These are phyloP conservation scores for Pseudocercospora eumusae DNA, from an alignment of 2,329 filamentous ascomycete species.

Conservation along the genomic window DNA sequence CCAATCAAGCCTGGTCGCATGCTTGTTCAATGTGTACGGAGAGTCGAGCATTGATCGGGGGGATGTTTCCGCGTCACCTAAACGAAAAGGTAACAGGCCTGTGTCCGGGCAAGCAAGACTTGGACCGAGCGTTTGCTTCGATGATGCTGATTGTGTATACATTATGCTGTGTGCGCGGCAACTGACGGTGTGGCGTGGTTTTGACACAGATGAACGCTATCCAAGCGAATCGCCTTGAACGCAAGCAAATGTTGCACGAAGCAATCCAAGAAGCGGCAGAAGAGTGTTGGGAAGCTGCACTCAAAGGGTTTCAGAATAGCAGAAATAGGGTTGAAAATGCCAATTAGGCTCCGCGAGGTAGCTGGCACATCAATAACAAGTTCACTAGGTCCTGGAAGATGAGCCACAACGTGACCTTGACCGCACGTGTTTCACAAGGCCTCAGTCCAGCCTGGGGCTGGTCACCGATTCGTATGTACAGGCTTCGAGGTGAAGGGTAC, in stretches of 20 bases:
- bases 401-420: background rate
- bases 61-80: background rate
- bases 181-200: background rate
- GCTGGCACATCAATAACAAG: background rate
- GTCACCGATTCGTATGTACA: background rate
- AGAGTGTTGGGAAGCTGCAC: background rate
- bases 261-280: too few species aligned
- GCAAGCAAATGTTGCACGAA: background rate
- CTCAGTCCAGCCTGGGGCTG: background rate
- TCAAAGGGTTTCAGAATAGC: background rate
- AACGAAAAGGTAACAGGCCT: background rate
- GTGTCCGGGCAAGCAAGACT: background rate
- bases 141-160: background rate
- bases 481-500: background rate
- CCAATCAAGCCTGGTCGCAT: background rate
- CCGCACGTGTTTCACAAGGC: conserved; percentile 1
- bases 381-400: conserved; percentile 3
- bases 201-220: background rate
- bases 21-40: background rate
- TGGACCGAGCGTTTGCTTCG: background rate
- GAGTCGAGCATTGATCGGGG: background rate
- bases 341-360: background rate
- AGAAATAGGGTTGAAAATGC: background rate
- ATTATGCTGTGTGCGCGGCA: background rate
- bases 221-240: background rate